phyloP scores from a whole-genome alignment of 805 yeast genomes.

The Nakazawaea wyomingensis region DNA sequence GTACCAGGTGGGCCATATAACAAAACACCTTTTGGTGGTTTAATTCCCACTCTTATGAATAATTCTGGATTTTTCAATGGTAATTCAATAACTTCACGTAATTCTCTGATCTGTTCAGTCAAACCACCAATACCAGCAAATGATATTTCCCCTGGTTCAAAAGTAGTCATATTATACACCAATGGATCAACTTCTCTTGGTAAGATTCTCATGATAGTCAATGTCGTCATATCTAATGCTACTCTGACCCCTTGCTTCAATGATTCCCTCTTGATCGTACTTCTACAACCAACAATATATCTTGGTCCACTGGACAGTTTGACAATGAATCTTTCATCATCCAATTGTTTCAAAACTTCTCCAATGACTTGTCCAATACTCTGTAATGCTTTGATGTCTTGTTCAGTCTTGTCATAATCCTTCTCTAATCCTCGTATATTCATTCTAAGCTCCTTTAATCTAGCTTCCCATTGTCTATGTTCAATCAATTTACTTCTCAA shows the following conservation, averaged over 20 bases:
- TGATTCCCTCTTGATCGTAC: constrained; percentile 77
- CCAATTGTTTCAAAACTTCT: constrained; percentile 91
- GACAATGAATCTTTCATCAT: constrained; percentile 90
- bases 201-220: constrained; percentile 93
- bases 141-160: constrained; percentile 95
- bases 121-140: constrained; percentile 96
- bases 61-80: constrained; percentile 97
- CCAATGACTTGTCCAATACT: constrained; percentile 97
- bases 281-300: constrained; percentile 95
- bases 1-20: constrained; percentile 99
- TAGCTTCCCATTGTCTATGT: constrained; percentile 92
- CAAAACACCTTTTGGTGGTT: constrained; percentile 97
- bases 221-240: constrained; percentile 94
- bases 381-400: constrained; percentile 94
- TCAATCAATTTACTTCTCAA: constrained; percentile 84
- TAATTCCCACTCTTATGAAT: constrained; percentile 92
- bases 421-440: constrained; percentile 79
- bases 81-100: constrained; percentile 94
- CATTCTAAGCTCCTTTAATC: constrained; percentile 76
- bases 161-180: constrained; percentile 96
- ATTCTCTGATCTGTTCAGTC: constrained; percentile 90
- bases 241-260: constrained; percentile 94
- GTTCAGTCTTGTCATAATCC: constrained; percentile 88
- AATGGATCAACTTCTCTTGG: constrained; percentile 98
- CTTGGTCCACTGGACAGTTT: constrained; percentile 97